Percentiles rank a stretch among this genome's conserved stretches.
Evolutionary conservation across 78 protist genomes (phyloP).

Genomic region (Dictyostelium firmibasis): DNA sequence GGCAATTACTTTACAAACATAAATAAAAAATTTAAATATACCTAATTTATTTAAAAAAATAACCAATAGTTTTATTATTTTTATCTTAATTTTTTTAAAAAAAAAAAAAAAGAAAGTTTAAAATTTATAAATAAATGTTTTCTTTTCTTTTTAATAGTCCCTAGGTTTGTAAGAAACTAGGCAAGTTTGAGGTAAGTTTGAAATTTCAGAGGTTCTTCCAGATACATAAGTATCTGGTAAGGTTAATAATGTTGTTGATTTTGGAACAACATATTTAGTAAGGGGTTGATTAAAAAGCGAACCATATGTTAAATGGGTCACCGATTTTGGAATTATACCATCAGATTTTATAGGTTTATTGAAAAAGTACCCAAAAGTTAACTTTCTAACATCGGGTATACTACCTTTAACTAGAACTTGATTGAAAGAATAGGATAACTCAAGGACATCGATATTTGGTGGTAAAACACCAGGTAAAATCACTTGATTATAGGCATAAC

Average conservation of each 20-base stretch:
- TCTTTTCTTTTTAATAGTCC: not conserved
- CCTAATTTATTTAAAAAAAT: no score
- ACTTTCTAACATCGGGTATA: not conserved
- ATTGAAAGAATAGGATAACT: not conserved
- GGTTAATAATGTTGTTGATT: not conserved
- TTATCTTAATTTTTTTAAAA: no score
- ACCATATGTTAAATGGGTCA: not conserved
- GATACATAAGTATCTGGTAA: not conserved
- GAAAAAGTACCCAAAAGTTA: conserved; percentile 13
- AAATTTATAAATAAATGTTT: not conserved
- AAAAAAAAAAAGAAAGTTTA: no score
- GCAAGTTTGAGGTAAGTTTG: not conserved
- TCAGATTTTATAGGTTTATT: not conserved
- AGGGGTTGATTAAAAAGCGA: not conserved
- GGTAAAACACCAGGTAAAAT: not conserved
- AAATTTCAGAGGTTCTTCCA: not conserved
- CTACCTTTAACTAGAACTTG: not conserved
- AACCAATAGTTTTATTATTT: no score
- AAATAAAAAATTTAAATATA: no score
- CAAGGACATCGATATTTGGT: not conserved
- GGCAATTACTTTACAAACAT: no score
- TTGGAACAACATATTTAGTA: not conserved
- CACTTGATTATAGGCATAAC: not conserved
- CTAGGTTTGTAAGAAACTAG: not conserved
- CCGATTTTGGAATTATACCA: not conserved